Percentiles rank a stretch among this genome's conserved stretches.
Evolutionary conservation across 2,329 filamentous ascomycete species (phyloP).

Genomic region (Paracamarosporium sp.): DNA sequence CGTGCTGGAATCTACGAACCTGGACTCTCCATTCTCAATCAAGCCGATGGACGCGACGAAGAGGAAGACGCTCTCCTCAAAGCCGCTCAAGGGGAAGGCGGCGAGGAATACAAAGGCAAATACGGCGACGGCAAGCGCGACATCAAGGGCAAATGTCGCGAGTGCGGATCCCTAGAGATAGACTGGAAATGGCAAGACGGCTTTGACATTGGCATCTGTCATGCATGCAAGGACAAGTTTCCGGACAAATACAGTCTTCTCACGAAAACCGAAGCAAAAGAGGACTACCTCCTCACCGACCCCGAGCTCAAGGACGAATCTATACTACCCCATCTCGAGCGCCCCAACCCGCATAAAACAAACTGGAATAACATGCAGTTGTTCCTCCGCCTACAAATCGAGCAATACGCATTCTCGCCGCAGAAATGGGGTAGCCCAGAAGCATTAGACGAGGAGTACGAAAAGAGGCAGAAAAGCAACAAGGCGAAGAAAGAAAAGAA

Average conservation of each 20-base stretch:
- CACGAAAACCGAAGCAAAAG: conserved; percentile 94
- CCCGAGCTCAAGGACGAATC: conserved; percentile 90
- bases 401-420: conserved; percentile 83
- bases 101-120: conserved; percentile 39
- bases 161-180: conserved; percentile 85
- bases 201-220: conserved; percentile 78
- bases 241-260: conserved; percentile 94
- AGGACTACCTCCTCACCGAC: conserved; percentile 95
- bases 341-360: conserved; percentile 92
- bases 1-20: conserved; percentile 89
- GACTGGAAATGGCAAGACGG: conserved; percentile 95
- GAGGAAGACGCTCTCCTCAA: conserved; percentile 35
- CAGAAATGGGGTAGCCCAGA: conserved; percentile 91
- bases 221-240: conserved; percentile 82
- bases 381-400: conserved; percentile 90
- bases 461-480: conserved; percentile 76
- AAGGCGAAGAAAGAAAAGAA: conserved; percentile 89
- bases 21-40: conserved; percentile 74
- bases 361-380: conserved; percentile 99
- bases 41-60: conserved; percentile 50
- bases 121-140: conserved; percentile 43
- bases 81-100: conserved; percentile 46
- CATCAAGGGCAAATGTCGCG: conserved; percentile 75
- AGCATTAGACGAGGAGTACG: conserved; percentile 87
- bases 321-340: conserved; percentile 83